phyloP scores from a whole-genome alignment of 805 yeast species.

The Yarrowia sp. region DNA sequence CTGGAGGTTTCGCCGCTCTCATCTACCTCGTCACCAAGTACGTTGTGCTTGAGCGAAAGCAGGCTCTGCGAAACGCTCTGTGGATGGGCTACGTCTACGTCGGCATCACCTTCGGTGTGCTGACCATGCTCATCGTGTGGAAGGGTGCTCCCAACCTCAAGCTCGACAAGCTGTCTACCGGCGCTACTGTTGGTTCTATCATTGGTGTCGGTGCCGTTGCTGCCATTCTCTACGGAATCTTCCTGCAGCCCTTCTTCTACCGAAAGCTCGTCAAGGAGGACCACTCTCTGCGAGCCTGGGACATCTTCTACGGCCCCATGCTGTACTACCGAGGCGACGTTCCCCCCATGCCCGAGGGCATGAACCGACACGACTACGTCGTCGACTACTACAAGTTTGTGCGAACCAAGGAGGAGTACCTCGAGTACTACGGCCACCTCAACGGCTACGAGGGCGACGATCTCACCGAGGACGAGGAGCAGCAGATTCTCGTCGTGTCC shows the following conservation, averaged over 20 bases:
- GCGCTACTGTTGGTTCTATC: slow-evolving; percentile 56
- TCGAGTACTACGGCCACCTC: slow-evolving; percentile 19
- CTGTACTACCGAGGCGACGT: slow-evolving; percentile 56
- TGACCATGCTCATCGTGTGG: slow-evolving; percentile 77
- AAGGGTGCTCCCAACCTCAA: slow-evolving; percentile 72
- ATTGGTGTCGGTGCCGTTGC: slow-evolving; percentile 66
- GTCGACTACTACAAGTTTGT: slow-evolving; percentile 56
- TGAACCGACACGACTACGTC: slow-evolving; percentile 40
- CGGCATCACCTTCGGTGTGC: slow-evolving; percentile 55
- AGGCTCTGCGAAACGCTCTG: slow-evolving; percentile 56
- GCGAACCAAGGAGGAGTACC: slow-evolving; percentile 26
- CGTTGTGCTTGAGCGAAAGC: slow-evolving; percentile 57
- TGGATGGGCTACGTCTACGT: slow-evolving; percentile 59
- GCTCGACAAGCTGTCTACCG: slow-evolving; percentile 51
- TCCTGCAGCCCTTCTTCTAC: slow-evolving; percentile 59
- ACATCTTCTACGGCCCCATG: slow-evolving; percentile 59
- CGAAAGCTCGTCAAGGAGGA: slow-evolving; percentile 61
- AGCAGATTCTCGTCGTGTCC: slow-evolving; percentile 5
- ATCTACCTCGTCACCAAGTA: slow-evolving; percentile 60
- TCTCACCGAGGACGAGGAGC: slow-evolving; percentile 26
- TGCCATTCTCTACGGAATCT: slow-evolving; percentile 48
- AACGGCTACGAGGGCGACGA: slow-evolving; percentile 28
- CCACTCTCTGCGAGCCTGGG: slow-evolving; percentile 62
- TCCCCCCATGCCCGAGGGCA: slow-evolving; percentile 65
- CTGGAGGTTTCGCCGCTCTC: slow-evolving; percentile 61